Percentiles rank a stretch among this genome's conserved stretches.
Conservation (phyloP, 805 yeast species). For the Starmerella davenportii region DNA sequence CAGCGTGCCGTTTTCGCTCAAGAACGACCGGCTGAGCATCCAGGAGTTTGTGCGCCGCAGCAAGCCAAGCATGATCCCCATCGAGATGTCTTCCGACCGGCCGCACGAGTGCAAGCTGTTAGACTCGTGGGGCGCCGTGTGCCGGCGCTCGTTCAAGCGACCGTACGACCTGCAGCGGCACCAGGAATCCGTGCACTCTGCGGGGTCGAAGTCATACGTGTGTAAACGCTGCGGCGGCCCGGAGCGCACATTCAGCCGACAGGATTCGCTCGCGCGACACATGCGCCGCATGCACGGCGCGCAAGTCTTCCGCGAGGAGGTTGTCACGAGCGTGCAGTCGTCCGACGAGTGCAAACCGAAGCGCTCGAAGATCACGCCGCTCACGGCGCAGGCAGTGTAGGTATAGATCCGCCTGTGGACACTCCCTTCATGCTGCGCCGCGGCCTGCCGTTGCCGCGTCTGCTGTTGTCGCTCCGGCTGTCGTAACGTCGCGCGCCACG, state of each 20-base stretch:
- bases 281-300: slow-evolving; percentile 8
- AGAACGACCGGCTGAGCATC: background rate
- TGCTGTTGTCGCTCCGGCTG: no score
- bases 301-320: background rate
- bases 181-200: slow-evolving; percentile 86
- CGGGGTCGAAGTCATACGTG: slow-evolving; percentile 62
- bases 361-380: background rate
- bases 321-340: background rate
- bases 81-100: background rate
- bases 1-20: no score
- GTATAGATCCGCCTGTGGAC: no score
- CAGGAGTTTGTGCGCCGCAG: background rate
- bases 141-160: slow-evolving; percentile 67
- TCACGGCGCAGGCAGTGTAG: background rate
- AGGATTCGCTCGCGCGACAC: slow-evolving; percentile 11
- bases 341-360: background rate
- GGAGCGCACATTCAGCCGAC: slow-evolving; percentile 20
- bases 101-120: slow-evolving; percentile 7
- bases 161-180: slow-evolving; percentile 88
- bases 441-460: no score
- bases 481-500: no score
- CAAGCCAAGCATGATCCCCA: background rate
- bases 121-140: slow-evolving; percentile 24
- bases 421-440: no score
- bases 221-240: slow-evolving; percentile 67